phyloP scores from a whole-genome alignment of 176 grass and related monocot species.

The Cymbopogon citratus region DNA sequence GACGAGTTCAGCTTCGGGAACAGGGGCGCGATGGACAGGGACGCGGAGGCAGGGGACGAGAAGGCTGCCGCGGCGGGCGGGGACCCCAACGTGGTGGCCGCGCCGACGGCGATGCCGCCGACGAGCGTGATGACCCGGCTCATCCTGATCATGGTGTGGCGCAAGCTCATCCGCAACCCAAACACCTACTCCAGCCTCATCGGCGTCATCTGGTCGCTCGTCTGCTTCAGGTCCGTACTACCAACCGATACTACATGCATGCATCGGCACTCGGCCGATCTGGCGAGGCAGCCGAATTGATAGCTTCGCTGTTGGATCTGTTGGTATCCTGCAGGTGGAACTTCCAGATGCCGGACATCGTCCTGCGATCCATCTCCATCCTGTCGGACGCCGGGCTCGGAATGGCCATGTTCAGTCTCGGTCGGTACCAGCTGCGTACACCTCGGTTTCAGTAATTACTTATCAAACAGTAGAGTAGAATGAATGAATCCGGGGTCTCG shows the following conservation, averaged over 20 bases:
- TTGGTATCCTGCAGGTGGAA: slow-evolving; percentile 65
- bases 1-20: slow-evolving; percentile 96
- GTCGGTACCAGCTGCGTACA: slow-evolving; percentile 31
- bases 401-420: slow-evolving; percentile 99
- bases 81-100: slow-evolving; percentile 18
- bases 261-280: not conserved
- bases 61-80: slow-evolving; percentile 23
- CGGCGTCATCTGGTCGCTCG: slow-evolving; percentile 90
- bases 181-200: slow-evolving; percentile 99
- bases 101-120: slow-evolving; percentile 74
- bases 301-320: slow-evolving; percentile 9
- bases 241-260: not conserved
- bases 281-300: not conserved
- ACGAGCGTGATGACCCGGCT: slow-evolving; percentile 96
- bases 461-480: slow-evolving; percentile 26
- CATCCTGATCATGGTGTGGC: slow-evolving; percentile 99
- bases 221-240: slow-evolving; percentile 81
- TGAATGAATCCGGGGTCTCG: not conserved
- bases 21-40: slow-evolving; percentile 44
- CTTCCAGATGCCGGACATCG: slow-evolving; percentile 89
- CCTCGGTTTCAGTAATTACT: not conserved
- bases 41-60: slow-evolving; percentile 63
- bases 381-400: slow-evolving; percentile 96
- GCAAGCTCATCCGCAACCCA: slow-evolving; percentile 98
- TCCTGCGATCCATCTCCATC: slow-evolving; percentile 87